Evolutionary conservation across 2,329 filamentous ascomycete species (phyloP).

Genomic region (Zalaria sp.): DNA sequence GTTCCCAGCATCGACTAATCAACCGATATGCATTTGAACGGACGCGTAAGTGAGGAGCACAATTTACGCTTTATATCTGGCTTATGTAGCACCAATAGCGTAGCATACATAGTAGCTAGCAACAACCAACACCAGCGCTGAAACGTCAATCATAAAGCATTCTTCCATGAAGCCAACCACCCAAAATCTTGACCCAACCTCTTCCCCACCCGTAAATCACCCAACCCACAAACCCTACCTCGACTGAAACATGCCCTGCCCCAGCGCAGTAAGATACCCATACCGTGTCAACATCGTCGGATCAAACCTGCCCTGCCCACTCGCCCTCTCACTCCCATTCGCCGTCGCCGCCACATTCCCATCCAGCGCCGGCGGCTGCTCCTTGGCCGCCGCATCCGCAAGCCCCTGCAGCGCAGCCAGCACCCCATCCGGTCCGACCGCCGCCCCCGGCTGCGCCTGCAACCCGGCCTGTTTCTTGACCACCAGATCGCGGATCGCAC

Average conservation of each 20-base stretch:
- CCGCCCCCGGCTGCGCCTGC: conserved; percentile 21
- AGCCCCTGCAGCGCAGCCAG: conserved; percentile 40
- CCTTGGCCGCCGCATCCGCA: conserved; percentile 33
- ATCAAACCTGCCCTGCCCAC: conserved; percentile 14
- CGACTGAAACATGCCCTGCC: conserved; percentile 19
- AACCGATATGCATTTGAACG: too few relatives aligned
- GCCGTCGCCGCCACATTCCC: conserved; percentile 9
- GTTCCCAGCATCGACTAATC: too few relatives aligned
- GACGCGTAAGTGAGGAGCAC: too few relatives aligned
- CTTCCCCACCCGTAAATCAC: too few relatives aligned
- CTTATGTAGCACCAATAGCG: too few relatives aligned
- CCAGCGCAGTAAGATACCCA: conserved; percentile 22
- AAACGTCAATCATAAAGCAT: too few relatives aligned
- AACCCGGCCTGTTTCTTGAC: conserved; percentile 24
- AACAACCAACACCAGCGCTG: too few relatives aligned
- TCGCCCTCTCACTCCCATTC: conserved; percentile 2
- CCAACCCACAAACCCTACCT: conserved; percentile 2
- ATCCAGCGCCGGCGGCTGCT: conserved; percentile 4
- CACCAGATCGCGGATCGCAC: conserved; percentile 39
- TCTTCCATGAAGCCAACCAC: too few relatives aligned
- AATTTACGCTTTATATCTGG: too few relatives aligned
- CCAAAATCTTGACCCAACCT: too few relatives aligned
- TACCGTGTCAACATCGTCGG: conserved; percentile 23
- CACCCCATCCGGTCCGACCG: conserved; percentile 16
- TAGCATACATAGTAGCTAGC: too few relatives aligned